phyloP scores from a whole-genome alignment of 495 filamentous ascomycete species.

The Friedmanniomyces simplex region DNA sequence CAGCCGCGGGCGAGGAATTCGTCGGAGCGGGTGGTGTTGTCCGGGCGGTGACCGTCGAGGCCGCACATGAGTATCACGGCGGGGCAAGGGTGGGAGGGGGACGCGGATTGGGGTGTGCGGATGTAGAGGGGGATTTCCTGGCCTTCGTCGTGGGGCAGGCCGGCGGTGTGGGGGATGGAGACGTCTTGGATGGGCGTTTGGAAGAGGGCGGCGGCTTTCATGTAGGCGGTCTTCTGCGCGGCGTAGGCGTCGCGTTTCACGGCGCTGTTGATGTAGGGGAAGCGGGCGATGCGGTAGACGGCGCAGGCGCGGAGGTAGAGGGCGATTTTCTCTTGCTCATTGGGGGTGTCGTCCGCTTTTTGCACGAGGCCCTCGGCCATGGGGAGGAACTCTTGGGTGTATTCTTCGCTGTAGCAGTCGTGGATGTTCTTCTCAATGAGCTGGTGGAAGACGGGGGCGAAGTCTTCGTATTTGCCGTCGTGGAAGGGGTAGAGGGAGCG shows the following conservation, averaged over 20 bases:
- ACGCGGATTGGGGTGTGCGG: constrained; percentile 40
- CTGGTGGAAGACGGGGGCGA: constrained; percentile 55
- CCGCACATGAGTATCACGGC: constrained; percentile 61
- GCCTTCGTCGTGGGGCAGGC: constrained; percentile 39
- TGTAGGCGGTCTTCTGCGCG: constrained; percentile 54
- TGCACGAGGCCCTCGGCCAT: constrained; percentile 41
- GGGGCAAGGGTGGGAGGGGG: constrained; percentile 37
- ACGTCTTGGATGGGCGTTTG: constrained; percentile 45
- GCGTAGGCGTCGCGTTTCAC: constrained; percentile 51
- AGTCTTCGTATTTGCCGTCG: constrained; percentile 60
- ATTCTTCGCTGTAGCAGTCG: constrained; percentile 51
- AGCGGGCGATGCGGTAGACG: constrained; percentile 60
- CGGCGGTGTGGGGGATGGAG: constrained; percentile 44
- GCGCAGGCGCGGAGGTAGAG: constrained; percentile 61
- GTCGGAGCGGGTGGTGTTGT: constrained; percentile 56
- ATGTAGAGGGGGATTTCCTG: constrained; percentile 52
- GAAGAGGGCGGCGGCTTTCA: constrained; percentile 48
- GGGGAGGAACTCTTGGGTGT: constrained; percentile 53
- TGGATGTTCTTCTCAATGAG: constrained; percentile 52
- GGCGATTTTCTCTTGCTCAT: constrained; percentile 38
- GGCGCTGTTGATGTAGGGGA: constrained; percentile 52
- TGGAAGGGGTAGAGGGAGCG: constrained; percentile 41
- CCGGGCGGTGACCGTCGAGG: constrained; percentile 64
- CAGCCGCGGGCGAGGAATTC: constrained; percentile 55
- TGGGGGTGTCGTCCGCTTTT: constrained; percentile 33